These are phyloP conservation scores for Pseudozyma hubeiensis DNA, from an alignment of 1,284 basidiomycete species.

Conservation along the genomic window DNA sequence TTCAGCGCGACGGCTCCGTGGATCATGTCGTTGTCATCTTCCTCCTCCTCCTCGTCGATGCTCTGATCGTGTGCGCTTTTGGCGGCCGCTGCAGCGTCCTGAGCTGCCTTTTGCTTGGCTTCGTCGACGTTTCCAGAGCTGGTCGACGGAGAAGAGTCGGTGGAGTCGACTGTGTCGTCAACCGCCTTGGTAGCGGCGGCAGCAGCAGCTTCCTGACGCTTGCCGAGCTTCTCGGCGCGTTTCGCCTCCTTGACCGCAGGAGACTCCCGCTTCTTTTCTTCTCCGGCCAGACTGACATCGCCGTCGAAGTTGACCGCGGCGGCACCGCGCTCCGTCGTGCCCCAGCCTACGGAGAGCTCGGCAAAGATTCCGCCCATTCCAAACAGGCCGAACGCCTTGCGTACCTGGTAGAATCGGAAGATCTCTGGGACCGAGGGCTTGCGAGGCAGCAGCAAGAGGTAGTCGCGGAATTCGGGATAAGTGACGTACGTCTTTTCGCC, in stretches of 20 bases:
- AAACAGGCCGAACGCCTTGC: conserved; percentile 67
- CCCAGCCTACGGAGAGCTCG: conserved; percentile 63
- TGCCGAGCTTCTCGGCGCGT: conserved; percentile 44
- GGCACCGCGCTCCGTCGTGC: conserved; percentile 62
- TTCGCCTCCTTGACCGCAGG: conserved; percentile 55
- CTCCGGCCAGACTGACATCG: conserved; percentile 63
- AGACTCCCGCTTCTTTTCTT: conserved; percentile 56
- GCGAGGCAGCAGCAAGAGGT: conserved; percentile 64
- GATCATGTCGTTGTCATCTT: conserved; percentile 74
- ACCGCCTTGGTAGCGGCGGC: conserved; percentile 35
- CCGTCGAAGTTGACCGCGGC: conserved; percentile 64
- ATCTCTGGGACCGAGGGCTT: conserved; percentile 65
- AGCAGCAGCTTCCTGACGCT: conserved; percentile 35
- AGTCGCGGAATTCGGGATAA: conserved; percentile 68
- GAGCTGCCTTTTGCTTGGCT: conserved; percentile 32
- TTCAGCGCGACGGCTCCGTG: conserved; percentile 81
- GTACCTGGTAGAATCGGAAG: conserved; percentile 67
- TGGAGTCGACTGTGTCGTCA: conserved; percentile 12
- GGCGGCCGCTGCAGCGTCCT: conserved; percentile 24
- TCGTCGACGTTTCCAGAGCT: conserved; percentile 11
- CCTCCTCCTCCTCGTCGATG: conserved; percentile 72
- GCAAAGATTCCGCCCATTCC: conserved; percentile 67
- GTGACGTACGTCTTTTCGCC: conserved; percentile 54
- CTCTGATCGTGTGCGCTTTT: conserved; percentile 14
- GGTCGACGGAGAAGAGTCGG: conserved; percentile 1